These are phyloP conservation scores for Aaosphaeria pasadenensis DNA, from an alignment of 2,329 filamentous ascomycete species.

Conservation along the genomic window DNA sequence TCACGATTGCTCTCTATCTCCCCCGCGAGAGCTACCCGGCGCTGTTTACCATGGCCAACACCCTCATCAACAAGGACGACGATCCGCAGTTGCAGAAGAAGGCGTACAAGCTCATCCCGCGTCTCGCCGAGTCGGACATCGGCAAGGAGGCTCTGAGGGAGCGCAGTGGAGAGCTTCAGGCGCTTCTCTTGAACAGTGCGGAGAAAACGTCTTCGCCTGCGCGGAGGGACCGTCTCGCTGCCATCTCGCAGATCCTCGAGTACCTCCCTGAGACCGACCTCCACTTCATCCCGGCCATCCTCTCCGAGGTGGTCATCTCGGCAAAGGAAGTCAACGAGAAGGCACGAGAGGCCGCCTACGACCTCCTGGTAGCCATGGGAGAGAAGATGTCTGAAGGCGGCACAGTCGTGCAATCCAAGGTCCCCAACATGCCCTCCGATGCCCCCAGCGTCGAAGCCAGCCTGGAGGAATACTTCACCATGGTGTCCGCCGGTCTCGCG, in stretches of 20 bases:
- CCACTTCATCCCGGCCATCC: slow-evolving; percentile 87
- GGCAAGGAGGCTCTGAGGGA: slow-evolving; percentile 75
- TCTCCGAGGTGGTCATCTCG: slow-evolving; percentile 92
- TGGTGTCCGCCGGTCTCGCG: slow-evolving; percentile 94
- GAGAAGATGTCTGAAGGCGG: slow-evolving; percentile 74
- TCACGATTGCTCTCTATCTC: slow-evolving; percentile 92
- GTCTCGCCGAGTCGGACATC: slow-evolving; percentile 75
- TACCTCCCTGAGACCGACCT: slow-evolving; percentile 74
- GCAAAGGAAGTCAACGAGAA: slow-evolving; percentile 98
- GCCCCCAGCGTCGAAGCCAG: slow-evolving; percentile 74
- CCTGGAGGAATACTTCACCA: slow-evolving; percentile 95
- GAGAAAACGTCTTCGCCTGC: slow-evolving; percentile 86
- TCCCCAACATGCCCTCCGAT: slow-evolving; percentile 80
- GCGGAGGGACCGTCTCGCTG: slow-evolving; percentile 78
- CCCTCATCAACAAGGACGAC: slow-evolving; percentile 75
- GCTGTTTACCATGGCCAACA: slow-evolving; percentile 81
- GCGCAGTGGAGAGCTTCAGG: slow-evolving; percentile 74
- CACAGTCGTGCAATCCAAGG: slow-evolving; percentile 78
- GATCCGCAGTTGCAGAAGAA: slow-evolving; percentile 98
- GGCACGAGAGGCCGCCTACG: slow-evolving; percentile 84
- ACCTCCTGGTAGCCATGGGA: slow-evolving; percentile 84
- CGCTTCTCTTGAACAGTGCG: slow-evolving; percentile 73
- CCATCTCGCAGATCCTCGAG: slow-evolving; percentile 76
- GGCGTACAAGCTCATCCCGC: slow-evolving; percentile 95
- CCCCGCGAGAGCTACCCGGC: slow-evolving; percentile 80